These are phyloP conservation scores for Actinidia polygama DNA, from an alignment of 179 eudicot species.

Conservation along the genomic window DNA sequence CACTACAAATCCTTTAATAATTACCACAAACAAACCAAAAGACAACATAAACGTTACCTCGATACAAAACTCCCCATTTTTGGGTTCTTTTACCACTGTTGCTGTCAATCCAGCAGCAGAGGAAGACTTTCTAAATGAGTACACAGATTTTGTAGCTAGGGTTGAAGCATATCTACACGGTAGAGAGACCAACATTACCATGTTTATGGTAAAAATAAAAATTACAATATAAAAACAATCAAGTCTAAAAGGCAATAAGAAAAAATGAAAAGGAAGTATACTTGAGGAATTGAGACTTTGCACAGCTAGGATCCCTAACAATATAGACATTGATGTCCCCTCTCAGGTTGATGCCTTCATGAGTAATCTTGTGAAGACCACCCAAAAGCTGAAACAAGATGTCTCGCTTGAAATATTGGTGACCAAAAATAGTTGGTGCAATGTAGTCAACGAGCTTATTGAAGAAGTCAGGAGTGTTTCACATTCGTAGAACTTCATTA, in stretches of 20 bases:
- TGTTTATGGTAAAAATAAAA: neutral
- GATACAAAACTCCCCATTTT: constrained; percentile 98
- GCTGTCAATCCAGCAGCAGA: constrained; percentile 99
- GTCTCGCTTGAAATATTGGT: constrained; percentile 95
- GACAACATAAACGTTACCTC: constrained; percentile 61
- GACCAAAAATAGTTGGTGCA: constrained; percentile 94
- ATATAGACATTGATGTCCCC: constrained; percentile 98
- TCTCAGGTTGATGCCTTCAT: constrained; percentile 95
- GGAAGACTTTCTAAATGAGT: constrained; percentile 97
- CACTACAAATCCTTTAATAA: no score
- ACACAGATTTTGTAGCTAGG: constrained; percentile 92
- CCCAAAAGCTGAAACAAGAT: constrained; percentile 93
- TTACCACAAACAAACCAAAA: neutral
- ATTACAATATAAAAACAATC: neutral
- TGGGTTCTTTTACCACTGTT: constrained; percentile 98
- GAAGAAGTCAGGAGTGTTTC: constrained; percentile 90
- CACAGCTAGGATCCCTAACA: constrained; percentile 99
- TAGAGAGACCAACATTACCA: constrained; percentile 2
- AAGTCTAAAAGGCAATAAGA: neutral
- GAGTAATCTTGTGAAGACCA: constrained; percentile 92
- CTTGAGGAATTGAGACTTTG: constrained; percentile 99
- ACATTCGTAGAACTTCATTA: constrained; percentile 74
- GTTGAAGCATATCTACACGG: constrained; percentile 73
- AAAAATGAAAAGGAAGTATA: constrained; percentile 30
- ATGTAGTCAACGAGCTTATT: constrained; percentile 93